Percentiles rank a stretch among this genome's conserved stretches.
phyloP scores from a whole-genome alignment of 345 rosid species.

The Gossypium australe region DNA sequence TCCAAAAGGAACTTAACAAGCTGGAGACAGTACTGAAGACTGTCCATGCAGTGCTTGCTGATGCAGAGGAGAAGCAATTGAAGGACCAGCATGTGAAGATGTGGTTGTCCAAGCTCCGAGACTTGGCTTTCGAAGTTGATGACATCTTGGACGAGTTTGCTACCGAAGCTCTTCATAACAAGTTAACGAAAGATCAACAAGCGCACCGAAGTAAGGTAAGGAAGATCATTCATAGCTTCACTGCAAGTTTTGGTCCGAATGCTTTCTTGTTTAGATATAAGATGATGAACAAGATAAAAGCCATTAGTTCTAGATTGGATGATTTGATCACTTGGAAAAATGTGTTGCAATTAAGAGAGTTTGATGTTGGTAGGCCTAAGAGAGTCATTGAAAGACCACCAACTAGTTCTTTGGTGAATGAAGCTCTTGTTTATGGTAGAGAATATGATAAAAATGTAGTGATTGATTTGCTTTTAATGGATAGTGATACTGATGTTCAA shows the following conservation, averaged over 20 bases:
- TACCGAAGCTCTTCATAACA: neutral
- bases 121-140: slow-evolving; percentile 20
- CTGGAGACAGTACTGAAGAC: neutral
- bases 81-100: neutral
- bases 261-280: neutral
- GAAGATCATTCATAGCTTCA: neutral
- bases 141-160: slow-evolving; percentile 29
- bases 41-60: slow-evolving; percentile 14
- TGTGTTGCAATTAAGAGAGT: neutral
- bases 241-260: neutral
- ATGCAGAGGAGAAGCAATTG: slow-evolving; percentile 26
- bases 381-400: neutral
- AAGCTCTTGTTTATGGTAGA: slow-evolving; percentile 22
- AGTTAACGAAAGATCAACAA: neutral
- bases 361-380: neutral
- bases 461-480: slow-evolving; percentile 8
- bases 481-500: neutral
- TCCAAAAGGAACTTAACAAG: neutral
- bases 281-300: neutral
- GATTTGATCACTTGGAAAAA: neutral
- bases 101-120: slow-evolving; percentile 20
- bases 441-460: slow-evolving; percentile 18
- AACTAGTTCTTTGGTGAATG: slow-evolving; percentile 10
- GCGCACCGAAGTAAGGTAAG: neutral
- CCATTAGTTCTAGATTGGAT: neutral